These are phyloP conservation scores for Aspergillus cristatus DNA, from an alignment of 495 filamentous ascomycete genomes.

Conservation along the genomic window DNA sequence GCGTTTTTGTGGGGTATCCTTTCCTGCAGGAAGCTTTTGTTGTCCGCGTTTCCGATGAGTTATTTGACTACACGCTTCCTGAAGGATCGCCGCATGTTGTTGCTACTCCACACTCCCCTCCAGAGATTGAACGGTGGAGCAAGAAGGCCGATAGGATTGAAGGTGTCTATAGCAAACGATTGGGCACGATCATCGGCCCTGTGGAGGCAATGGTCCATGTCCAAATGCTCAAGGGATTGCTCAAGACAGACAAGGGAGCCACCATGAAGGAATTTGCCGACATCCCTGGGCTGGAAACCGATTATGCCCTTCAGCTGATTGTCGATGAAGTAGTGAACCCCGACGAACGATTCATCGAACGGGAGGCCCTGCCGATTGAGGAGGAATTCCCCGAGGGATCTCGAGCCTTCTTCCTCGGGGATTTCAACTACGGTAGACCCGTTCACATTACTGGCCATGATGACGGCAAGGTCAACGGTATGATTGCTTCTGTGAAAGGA, in stretches of 20 bases:
- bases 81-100: constrained; percentile 51
- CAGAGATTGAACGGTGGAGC: constrained; percentile 71
- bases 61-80: constrained; percentile 79
- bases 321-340: constrained; percentile 87
- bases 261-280: constrained; percentile 88
- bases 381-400: constrained; percentile 82
- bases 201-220: constrained; percentile 88
- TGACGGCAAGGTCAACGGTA: constrained; percentile 63
- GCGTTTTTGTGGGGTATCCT: constrained; percentile 88
- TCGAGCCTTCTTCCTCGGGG: constrained; percentile 90
- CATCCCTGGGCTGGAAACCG: constrained; percentile 82
- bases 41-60: constrained; percentile 78
- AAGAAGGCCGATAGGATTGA: constrained; percentile 82
- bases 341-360: constrained; percentile 88
- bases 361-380: constrained; percentile 72
- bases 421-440: constrained; percentile 86
- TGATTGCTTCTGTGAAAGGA: constrained; percentile 56
- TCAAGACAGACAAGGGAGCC: constrained; percentile 83
- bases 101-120: constrained; percentile 59
- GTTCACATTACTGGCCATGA: constrained; percentile 71
- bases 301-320: constrained; percentile 82
- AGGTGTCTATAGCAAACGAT: constrained; percentile 74
- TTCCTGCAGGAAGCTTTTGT: constrained; percentile 93
- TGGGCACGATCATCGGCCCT: constrained; percentile 77
- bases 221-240: constrained; percentile 82